Conservation (phyloP, 768 basidiomycete genomes). For the Pleurotus eryngii region DNA sequence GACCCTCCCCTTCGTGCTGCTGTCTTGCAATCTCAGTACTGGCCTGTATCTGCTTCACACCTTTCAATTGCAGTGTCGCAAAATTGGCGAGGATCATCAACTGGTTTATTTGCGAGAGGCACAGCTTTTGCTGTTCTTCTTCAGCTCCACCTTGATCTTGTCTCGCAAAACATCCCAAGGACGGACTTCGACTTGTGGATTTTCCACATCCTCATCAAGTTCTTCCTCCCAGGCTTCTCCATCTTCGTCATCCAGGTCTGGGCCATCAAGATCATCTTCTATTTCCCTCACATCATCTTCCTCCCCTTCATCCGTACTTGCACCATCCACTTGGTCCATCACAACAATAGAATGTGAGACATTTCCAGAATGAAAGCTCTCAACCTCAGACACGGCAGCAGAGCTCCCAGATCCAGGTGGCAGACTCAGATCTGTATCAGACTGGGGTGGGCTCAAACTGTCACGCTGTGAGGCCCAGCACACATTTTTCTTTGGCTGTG, state of each 20-base stretch:
- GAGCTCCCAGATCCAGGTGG: not conserved
- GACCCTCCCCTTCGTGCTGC: slow-evolving; percentile 31
- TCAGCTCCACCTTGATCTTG: slow-evolving; percentile 28
- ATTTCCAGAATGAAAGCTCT: not conserved
- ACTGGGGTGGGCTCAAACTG: not conserved
- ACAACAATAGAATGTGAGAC: not conserved
- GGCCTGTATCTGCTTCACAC: slow-evolving; percentile 20
- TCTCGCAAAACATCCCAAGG: slow-evolving; percentile 21
- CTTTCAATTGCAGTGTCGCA: slow-evolving; percentile 31
- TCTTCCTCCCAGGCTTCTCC: slow-evolving; percentile 20
- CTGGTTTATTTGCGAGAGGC: slow-evolving; percentile 26
- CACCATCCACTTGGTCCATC: not conserved
- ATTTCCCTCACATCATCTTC: not conserved
- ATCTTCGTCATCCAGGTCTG: not conserved
- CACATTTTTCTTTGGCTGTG: not conserved
- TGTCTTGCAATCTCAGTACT: slow-evolving; percentile 32
- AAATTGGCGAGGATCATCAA: slow-evolving; percentile 30
- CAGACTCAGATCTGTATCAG: not conserved
- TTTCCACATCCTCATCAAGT: slow-evolving; percentile 11
- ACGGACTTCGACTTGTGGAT: slow-evolving; percentile 12
- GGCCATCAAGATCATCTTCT: not conserved
- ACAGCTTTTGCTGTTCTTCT: slow-evolving; percentile 20
- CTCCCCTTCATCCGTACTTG: not conserved
- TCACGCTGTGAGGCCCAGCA: not conserved
- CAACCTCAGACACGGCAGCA: not conserved